phyloP scores from a whole-genome alignment of 2,329 filamentous ascomycete species.

The Lachnellula willkommii region DNA sequence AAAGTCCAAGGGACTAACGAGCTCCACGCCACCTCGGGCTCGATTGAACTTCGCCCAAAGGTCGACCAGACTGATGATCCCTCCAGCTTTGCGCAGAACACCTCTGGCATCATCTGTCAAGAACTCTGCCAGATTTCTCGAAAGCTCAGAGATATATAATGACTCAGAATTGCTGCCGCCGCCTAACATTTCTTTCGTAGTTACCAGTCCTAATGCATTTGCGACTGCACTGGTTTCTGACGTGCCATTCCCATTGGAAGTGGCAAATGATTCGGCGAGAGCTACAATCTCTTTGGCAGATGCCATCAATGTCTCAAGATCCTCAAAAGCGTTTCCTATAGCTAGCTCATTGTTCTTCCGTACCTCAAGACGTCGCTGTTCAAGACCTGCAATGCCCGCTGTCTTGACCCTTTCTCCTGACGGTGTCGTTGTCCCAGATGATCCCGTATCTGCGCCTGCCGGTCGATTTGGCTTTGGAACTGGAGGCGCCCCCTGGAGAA shows the following conservation, averaged over 20 bases:
- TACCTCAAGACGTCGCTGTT: slow-evolving; percentile 76
- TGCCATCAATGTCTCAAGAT: slow-evolving; percentile 93
- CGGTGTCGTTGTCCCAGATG: slow-evolving; percentile 31
- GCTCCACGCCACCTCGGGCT: slow-evolving; percentile 84
- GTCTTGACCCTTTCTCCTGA: slow-evolving; percentile 47
- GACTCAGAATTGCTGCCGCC: slow-evolving; percentile 69
- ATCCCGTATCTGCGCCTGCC: slow-evolving; percentile 36
- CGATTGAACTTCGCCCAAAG: slow-evolving; percentile 95
- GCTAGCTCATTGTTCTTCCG: slow-evolving; percentile 90
- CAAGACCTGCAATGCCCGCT: slow-evolving; percentile 86
- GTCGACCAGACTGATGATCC: slow-evolving; percentile 84
- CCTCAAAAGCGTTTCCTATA: slow-evolving; percentile 91
- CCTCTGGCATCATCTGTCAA: slow-evolving; percentile 78
- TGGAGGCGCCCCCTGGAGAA: slow-evolving; percentile 83
- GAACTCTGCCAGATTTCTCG: slow-evolving; percentile 81
- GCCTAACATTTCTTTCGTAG: slow-evolving; percentile 88
- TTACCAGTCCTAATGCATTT: slow-evolving; percentile 79
- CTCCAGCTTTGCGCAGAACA: slow-evolving; percentile 72
- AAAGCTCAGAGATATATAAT: slow-evolving; percentile 82
- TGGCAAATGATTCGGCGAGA: slow-evolving; percentile 81
- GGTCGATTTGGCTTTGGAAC: slow-evolving; percentile 58
- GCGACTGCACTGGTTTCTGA: slow-evolving; percentile 69
- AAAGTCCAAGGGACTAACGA: slow-evolving; percentile 88
- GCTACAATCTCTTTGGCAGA: slow-evolving; percentile 95
- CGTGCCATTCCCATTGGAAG: slow-evolving; percentile 49